These are phyloP conservation scores for Wilcoxina mikolae DNA, from an alignment of 495 filamentous ascomycete species.

Conservation along the genomic window DNA sequence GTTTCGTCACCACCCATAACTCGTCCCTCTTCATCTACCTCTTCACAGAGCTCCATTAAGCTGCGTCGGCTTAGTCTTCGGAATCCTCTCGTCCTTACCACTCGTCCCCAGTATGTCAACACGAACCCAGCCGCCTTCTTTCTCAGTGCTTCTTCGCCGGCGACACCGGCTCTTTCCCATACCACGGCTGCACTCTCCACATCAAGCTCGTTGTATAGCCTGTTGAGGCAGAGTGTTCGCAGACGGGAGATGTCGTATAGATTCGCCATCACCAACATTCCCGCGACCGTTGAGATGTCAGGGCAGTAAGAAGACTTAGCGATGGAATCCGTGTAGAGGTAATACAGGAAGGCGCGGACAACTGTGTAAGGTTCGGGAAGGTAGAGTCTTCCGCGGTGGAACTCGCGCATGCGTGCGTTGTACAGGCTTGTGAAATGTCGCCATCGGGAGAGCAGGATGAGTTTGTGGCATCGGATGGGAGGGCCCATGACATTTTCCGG, in stretches of 20 bases:
- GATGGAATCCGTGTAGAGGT: constrained; percentile 91
- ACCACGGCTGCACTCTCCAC: constrained; percentile 88
- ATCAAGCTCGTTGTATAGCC: constrained; percentile 76
- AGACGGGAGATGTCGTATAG: constrained; percentile 92
- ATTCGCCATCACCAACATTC: constrained; percentile 94
- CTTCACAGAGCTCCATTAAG: constrained; percentile 79
- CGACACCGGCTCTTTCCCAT: constrained; percentile 83
- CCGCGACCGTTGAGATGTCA: constrained; percentile 71
- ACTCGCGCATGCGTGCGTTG: constrained; percentile 86
- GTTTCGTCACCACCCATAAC: constrained; percentile 51
- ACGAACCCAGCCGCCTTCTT: constrained; percentile 76
- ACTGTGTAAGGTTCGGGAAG: constrained; percentile 92
- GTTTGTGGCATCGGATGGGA: constrained; percentile 85
- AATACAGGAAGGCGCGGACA: constrained; percentile 87
- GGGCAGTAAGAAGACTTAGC: constrained; percentile 45
- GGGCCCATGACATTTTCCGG: constrained; percentile 33
- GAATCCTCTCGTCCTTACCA: constrained; percentile 81
- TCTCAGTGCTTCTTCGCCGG: constrained; percentile 83
- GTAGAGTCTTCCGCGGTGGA: constrained; percentile 91
- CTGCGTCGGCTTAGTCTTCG: constrained; percentile 57
- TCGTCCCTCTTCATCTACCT: constrained; percentile 77
- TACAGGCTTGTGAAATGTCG: constrained; percentile 88
- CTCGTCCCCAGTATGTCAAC: constrained; percentile 82
- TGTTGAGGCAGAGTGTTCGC: constrained; percentile 73
- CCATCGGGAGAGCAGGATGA: constrained; percentile 89